Evolutionary conservation across 1,284 basidiomycete genomes (phyloP), one percentile per base, ranked within the genome.

Genomic region (Boletus albobrunnescens): DNA sequence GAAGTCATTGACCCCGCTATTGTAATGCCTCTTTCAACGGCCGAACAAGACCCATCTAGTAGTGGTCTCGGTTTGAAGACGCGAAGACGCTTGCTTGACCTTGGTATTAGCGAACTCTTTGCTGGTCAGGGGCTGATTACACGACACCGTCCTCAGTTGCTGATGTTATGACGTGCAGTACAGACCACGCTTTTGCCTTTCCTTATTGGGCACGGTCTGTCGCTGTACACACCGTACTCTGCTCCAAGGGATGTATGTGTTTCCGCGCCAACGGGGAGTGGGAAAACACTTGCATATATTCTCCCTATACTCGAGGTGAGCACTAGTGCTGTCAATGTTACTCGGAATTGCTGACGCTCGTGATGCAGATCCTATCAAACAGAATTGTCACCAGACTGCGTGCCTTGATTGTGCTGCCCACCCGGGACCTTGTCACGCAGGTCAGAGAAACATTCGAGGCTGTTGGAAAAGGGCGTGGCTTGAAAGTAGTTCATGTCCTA

Each of bases 231-330:
- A 13, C 85, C 89, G 1, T 85, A 82, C 56, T 67, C 79, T 44
- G 77, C 80, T 22, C 85, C 86, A 20, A 76, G 78, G 33, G 96
- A 99, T 67, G 77, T 94, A 9, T 95, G 94, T 58, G 90, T 96
- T n/a, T 96, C 93, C 6, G 96, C 96, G 1, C 96, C 96, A 0
- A 99, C 95, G 0, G 95, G 95, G 26, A 94, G 91, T 56, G 95
- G 95, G 0, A 99, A 99, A 71, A 99, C 95, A 0, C 76, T 99
- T 17, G 91, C 93, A 12, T 99, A 99, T 68, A 87, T 87, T 4
- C 71, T 98, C 16, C 95, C 95, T 2, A 90, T 98, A 44, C 76
- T 97, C 23, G 91, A 98, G 75, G 90, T 87, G 54, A 50, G 69
- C 47, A 22, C 41, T 47, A 44, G 41, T 51, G 30, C 43, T 44